Base-by-base conservation (phyloP, 73 alveolate species). In the Paramecium tetraurelia region DNA sequence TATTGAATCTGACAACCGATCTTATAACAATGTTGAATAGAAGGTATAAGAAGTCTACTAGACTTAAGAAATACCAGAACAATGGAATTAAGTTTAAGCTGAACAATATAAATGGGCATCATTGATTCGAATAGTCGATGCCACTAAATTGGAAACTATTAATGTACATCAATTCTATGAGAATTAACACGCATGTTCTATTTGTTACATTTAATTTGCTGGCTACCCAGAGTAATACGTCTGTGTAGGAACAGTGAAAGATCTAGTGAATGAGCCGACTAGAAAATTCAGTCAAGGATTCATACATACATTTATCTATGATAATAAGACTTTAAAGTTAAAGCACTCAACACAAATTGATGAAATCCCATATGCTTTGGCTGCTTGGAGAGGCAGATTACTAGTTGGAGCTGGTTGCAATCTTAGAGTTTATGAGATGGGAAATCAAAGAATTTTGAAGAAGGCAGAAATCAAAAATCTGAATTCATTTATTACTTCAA, bases 341-440 rank as follows among this genome's bases (percentile, higher is more conserved):
- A 85, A 95, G 72, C 98, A 98, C 89, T 95, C 96, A 86, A 97
- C 99, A 27, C 97, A 95, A 27, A 93, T 96, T 18, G 98, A 97
- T 92, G 99, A 96, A 76, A 92, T 98, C 36, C 98, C 99, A 4
- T 90, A 96, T 59, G 99, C 99, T 7, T 63, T 98, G 29, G 95
- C 96, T 53, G 98, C 97, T 71, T 95, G 94, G 94, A 96, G 97
- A 68, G 98, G 97, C 36, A 96, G 96, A 95, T 86, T 98, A 70
- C 83, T 98, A 84, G 98, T 97, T 80, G 99, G 99, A 1, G 97
- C 98, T 86, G 99, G 99, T 36, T 92, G 94, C 35, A 96, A 96
- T 80, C 92, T 98, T 41, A 96, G 99, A 93, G 95, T 98, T 59
- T 98, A 98, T 92, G 99, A 98, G 92, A 86, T 98, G 40, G 99